Evolutionary conservation across 2,329 filamentous ascomycete species (phyloP).

Genomic region (Venturia oleaginea): DNA sequence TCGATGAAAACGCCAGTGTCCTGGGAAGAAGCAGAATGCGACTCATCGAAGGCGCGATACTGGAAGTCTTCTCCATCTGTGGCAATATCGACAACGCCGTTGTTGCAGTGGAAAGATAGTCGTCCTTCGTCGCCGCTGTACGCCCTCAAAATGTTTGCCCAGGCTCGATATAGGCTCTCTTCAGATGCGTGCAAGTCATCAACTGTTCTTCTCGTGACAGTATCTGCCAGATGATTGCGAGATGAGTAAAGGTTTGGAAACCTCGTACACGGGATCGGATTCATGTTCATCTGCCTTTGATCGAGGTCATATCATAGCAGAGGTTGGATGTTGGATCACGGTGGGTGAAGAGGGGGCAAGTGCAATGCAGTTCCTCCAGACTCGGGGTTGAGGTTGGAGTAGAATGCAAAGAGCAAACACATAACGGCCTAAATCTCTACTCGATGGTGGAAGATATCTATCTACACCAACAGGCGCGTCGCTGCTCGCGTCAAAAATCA

Average conservation of each 20-base stretch:
- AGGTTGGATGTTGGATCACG: background rate
- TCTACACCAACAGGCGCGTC: no score
- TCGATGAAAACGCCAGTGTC: background rate
- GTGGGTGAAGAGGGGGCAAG: background rate
- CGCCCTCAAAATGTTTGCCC: conserved; percentile 15
- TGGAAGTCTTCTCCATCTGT: background rate
- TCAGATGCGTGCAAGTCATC: conserved; percentile 5
- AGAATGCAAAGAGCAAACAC: background rate
- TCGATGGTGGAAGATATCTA: no score
- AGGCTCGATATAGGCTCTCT: conserved; percentile 15
- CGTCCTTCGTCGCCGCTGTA: conserved; percentile 16
- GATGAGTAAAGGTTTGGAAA: conserved; percentile 3
- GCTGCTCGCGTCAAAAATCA: background rate
- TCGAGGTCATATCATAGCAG: background rate
- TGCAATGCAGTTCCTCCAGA: background rate
- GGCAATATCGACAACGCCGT: background rate
- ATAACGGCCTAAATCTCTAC: background rate
- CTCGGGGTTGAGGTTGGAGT: background rate
- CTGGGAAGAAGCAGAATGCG: background rate
- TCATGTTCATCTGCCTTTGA: background rate
- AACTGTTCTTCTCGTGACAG: background rate
- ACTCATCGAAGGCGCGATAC: background rate
- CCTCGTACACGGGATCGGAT: background rate
- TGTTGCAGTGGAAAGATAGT: conserved; percentile 15
- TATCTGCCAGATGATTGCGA: background rate